phyloP scores from a whole-genome alignment of 306 rosid genomes.

The Cucurbita argyrosperma region DNA sequence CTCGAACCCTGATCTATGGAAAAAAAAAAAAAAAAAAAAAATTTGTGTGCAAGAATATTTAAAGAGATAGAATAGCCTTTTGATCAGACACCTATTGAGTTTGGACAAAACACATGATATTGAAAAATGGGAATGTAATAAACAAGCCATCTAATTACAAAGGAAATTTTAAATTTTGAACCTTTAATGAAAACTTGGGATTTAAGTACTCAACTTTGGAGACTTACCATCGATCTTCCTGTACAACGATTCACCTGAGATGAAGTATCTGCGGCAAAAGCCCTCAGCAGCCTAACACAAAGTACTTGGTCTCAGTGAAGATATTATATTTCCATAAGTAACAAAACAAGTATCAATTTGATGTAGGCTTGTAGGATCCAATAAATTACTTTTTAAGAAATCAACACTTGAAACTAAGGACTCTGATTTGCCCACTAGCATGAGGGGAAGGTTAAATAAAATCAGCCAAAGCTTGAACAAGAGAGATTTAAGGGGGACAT shows the following conservation, averaged over 20 bases:
- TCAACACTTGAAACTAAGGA: not conserved
- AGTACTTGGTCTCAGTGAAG: constrained; percentile 3
- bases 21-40: too few relatives aligned
- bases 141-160: not conserved
- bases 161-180: not conserved
- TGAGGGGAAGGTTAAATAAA: too few relatives aligned
- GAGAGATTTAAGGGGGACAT: too few relatives aligned
- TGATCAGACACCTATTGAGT: not conserved
- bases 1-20: not conserved
- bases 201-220: not conserved
- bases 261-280: constrained; percentile 69
- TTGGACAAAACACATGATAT: not conserved
- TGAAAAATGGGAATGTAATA: not conserved
- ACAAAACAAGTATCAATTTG: not conserved
- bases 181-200: not conserved
- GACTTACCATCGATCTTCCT: constrained; percentile 74
- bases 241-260: constrained; percentile 43
- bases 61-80: too few relatives aligned
- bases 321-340: not conserved
- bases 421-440: not conserved
- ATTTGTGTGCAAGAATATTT: not conserved
- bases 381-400: not conserved
- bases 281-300: constrained; percentile 79
- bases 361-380: not conserved
- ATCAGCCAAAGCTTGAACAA: too few relatives aligned